phyloP scores from a whole-genome alignment of 352 stramenopile species.

The Phytophthora cactorum region DNA sequence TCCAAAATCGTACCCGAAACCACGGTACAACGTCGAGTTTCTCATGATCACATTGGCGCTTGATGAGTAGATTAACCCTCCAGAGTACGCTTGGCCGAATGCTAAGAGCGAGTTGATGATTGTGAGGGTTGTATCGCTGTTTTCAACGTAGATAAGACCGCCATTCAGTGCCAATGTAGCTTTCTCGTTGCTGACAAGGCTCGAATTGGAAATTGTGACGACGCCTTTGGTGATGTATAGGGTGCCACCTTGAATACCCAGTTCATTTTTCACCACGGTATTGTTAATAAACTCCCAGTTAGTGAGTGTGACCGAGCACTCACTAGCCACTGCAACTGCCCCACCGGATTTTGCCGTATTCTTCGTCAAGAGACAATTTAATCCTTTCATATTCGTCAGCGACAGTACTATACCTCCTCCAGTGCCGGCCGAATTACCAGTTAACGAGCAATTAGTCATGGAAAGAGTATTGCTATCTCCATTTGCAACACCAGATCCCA shows the following conservation, averaged over 20 bases:
- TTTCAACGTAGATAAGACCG: conserved; percentile 55
- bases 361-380: conserved; percentile 23
- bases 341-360: conserved; percentile 39
- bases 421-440: conserved; percentile 29
- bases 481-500: conserved; percentile 24
- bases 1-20: conserved; percentile 58
- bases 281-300: conserved; percentile 52
- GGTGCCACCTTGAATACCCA: conserved; percentile 27
- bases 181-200: conserved; percentile 37
- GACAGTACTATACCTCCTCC: conserved; percentile 42
- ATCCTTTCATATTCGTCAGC: conserved; percentile 30
- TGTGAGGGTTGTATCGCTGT: conserved; percentile 29
- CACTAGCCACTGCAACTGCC: conserved; percentile 32
- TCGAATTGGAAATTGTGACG: conserved; percentile 34
- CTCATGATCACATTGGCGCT: conserved; percentile 32
- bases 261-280: conserved; percentile 28
- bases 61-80: conserved; percentile 53
- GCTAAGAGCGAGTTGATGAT: conserved; percentile 49
- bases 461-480: conserved; percentile 17
- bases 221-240: conserved; percentile 34
- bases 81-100: conserved; percentile 45
- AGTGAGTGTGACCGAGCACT: conserved; percentile 16
- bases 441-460: conserved; percentile 30
- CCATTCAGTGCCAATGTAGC: conserved; percentile 39
- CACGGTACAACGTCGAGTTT: conserved; percentile 44